phyloP scores from a whole-genome alignment of 495 filamentous ascomycete genomes.

The Penicillium egyptiacum region DNA sequence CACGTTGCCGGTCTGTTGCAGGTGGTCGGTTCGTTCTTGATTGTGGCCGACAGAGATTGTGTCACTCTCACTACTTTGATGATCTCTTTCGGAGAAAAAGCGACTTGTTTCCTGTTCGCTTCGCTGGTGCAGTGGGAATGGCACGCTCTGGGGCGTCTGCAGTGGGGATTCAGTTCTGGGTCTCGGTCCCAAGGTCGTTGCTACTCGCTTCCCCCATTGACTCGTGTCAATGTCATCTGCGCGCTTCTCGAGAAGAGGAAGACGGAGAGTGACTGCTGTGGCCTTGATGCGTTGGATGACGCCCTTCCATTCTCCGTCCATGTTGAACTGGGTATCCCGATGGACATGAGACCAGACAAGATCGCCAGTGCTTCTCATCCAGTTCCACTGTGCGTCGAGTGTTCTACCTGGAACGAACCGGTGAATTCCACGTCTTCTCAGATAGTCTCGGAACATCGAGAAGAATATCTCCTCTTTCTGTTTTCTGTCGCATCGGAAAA shows the following conservation, averaged over 20 bases:
- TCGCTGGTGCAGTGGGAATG: background rate
- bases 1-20: background rate
- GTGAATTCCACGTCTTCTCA: constrained; percentile 24
- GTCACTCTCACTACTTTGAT: background rate
- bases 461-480: constrained; percentile 28
- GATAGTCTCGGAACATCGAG: constrained; percentile 16
- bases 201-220: background rate
- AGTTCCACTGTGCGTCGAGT: constrained; percentile 27
- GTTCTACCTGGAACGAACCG: constrained; percentile 7
- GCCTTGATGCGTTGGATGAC: constrained; percentile 22
- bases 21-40: background rate
- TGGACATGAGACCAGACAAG: constrained; percentile 31
- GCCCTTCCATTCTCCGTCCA: constrained; percentile 19
- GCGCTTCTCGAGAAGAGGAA: constrained; percentile 17
- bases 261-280: constrained; percentile 11
- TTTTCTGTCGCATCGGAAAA: constrained; percentile 18
- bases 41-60: background rate
- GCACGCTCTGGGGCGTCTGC: background rate
- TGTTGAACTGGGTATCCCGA: constrained; percentile 18
- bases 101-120: background rate
- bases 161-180: background rate
- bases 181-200: background rate
- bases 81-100: background rate
- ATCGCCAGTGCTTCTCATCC: constrained; percentile 16
- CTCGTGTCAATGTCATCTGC: constrained; percentile 20